phyloP scores from a whole-genome alignment of 495 filamentous ascomycete species.

The Penicillium parvum region DNA sequence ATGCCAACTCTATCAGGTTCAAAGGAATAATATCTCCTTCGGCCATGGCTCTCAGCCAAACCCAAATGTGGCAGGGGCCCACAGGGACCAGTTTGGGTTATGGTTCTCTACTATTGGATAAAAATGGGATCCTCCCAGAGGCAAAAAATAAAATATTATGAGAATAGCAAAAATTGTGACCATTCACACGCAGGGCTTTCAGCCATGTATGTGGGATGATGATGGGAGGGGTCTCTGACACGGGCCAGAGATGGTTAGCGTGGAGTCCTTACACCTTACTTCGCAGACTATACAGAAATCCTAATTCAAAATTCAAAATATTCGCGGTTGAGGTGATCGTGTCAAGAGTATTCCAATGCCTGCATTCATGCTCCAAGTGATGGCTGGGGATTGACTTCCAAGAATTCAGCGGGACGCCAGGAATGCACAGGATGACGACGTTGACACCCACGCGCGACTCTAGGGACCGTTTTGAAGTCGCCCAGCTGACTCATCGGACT shows the following conservation, averaged over 20 bases:
- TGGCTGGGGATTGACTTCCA: conserved; percentile 4
- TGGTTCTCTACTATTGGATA: conserved; percentile 11
- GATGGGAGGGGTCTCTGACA: conserved; percentile 16
- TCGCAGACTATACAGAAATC: too few relatives aligned
- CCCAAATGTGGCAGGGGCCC: conserved; percentile 16
- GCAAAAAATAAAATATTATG: conserved; percentile 2
- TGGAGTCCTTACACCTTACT: conserved; percentile 22
- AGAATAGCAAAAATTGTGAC: conserved; percentile 10
- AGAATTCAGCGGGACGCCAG: conserved; percentile 15
- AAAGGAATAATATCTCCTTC: neutral
- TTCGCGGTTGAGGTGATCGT: too few relatives aligned
- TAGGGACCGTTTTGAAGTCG: too few relatives aligned
- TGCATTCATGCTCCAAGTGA: too few relatives aligned
- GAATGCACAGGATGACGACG: conserved; percentile 31
- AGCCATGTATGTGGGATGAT: conserved; percentile 11
- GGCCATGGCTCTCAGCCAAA: conserved; percentile 11
- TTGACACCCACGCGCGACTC: conserved; percentile 4
- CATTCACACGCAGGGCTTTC: conserved; percentile 15
- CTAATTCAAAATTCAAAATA: too few relatives aligned
- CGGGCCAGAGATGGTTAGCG: conserved; percentile 27
- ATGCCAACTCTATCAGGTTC: too few relatives aligned
- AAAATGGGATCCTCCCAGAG: conserved; percentile 7
- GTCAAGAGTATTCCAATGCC: too few relatives aligned
- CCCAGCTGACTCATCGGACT: too few relatives aligned
- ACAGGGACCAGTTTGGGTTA: conserved; percentile 10